phyloP scores from a whole-genome alignment of 441 rosid species.

The Mallotus repandus region DNA sequence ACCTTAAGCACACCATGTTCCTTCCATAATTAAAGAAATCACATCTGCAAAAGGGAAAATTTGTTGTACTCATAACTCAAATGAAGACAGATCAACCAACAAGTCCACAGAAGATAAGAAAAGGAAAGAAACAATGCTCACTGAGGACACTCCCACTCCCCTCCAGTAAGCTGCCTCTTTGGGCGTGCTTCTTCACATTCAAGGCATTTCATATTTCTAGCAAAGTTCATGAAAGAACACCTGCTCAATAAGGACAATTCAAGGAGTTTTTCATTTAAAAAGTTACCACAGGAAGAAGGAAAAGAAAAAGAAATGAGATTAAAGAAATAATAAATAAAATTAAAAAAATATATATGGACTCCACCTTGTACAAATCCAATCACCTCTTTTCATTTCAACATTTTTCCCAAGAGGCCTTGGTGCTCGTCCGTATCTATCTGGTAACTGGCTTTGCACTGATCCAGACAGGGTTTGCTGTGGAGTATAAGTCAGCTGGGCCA shows the following conservation, averaged over 20 bases:
- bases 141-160: slow-evolving; percentile 99
- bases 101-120: slow-evolving; percentile 15
- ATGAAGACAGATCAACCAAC: slow-evolving; percentile 5
- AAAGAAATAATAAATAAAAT: slow-evolving; percentile 2
- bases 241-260: slow-evolving; percentile 47
- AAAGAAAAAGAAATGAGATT: slow-evolving; percentile 5
- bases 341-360: slow-evolving; percentile 8
- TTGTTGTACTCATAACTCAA: slow-evolving; percentile 6
- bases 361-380: slow-evolving; percentile 88
- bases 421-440: slow-evolving; percentile 43
- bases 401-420: slow-evolving; percentile 38
- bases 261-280: not conserved
- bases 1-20: slow-evolving; percentile 85
- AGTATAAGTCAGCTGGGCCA: slow-evolving; percentile 48
- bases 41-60: slow-evolving; percentile 52
- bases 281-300: too few species aligned
- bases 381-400: slow-evolving; percentile 84
- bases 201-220: slow-evolving; percentile 80
- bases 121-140: slow-evolving; percentile 42
- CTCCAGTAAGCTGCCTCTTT: slow-evolving; percentile 73
- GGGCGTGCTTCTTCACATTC: slow-evolving; percentile 86
- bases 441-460: slow-evolving; percentile 35
- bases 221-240: slow-evolving; percentile 89
- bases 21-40: slow-evolving; percentile 72
- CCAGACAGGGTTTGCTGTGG: slow-evolving; percentile 29